Evolutionary conservation across 495 filamentous ascomycete species (phyloP), one percentile per base, ranked within the genome.

Genomic region (Achaetomiella virescens): DNA sequence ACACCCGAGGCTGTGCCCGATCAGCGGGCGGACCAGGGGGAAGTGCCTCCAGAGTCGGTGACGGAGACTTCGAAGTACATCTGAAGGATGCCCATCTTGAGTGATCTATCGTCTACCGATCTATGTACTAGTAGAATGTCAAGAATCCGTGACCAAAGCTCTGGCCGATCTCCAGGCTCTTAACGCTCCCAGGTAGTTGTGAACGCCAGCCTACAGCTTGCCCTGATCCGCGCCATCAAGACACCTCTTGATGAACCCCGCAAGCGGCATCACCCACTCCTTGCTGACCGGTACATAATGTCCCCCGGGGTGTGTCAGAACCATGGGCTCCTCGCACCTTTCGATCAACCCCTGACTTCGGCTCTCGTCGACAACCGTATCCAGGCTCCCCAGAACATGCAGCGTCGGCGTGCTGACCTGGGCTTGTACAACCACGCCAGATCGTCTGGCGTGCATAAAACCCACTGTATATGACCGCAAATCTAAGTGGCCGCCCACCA

Each of bases 241-340:
- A 55, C 75, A 75, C 59, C 84, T 81, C 70, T 73, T 78, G 25
- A 97, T 79, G 72, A 96, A 98, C 25, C 76, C 80, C 37, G 84
- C 83, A 48, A 92, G 69, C 44, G 81, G 83, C 74, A 83, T 83
- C 37, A 87, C 81, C 80, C 86, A 96, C 57, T 88, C 83, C 72
- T 86, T 86, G 61, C 82, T 80, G 49, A 87, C 83, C 0, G 93
- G 93, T 64, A 98, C 75, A 66, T 92, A 95, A 70, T 98, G 93
- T 0, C 93, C 92, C 14, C 93, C 93, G 2, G 93, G 92, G 75
- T 97, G 93, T 61, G 80, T 84, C 37, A 95, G 79, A 31, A 91
- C 84, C 46, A 68, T 66, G 17, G 73, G 80, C 14, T 82, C 82
- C 49, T 67, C 77, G 71, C 88, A 95, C 48, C 80, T 76, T 17